phyloP scores from a whole-genome alignment of 495 filamentous ascomycete species.

The Penicillium odoratum region DNA sequence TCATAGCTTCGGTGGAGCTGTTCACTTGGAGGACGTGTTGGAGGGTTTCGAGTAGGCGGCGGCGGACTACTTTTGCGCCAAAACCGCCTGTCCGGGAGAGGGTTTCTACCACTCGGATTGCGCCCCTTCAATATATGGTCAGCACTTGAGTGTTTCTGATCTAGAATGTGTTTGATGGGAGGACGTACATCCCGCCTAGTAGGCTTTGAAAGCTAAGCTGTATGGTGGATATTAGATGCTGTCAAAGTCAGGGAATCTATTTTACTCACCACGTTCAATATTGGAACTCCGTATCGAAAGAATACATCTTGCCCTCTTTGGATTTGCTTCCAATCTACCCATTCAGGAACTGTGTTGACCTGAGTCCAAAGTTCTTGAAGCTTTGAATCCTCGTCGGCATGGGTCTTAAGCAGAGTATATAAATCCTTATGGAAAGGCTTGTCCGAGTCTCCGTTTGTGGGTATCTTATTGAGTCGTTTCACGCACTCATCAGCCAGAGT shows the following conservation, averaged over 20 bases:
- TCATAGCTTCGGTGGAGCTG: slow-evolving; percentile 60
- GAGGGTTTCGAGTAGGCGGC: slow-evolving; percentile 71
- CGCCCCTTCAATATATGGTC: slow-evolving; percentile 34
- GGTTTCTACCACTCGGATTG: slow-evolving; percentile 68
- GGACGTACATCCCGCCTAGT: slow-evolving; percentile 39
- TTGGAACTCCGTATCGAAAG: slow-evolving; percentile 70
- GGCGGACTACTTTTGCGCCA: slow-evolving; percentile 63
- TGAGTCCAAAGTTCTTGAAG: slow-evolving; percentile 65
- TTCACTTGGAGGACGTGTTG: slow-evolving; percentile 77
- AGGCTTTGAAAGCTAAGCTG: slow-evolving; percentile 44
- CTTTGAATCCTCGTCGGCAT: slow-evolving; percentile 56
- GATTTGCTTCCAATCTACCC: slow-evolving; percentile 85
- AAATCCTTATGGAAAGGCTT: slow-evolving; percentile 52
- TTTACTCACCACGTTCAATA: slow-evolving; percentile 47
- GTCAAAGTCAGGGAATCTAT: background rate
- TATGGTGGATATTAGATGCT: background rate
- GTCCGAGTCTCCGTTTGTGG: slow-evolving; percentile 28
- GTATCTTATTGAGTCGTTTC: slow-evolving; percentile 57
- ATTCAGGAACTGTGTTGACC: slow-evolving; percentile 67
- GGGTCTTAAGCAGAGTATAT: slow-evolving; percentile 59
- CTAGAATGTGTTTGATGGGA: background rate
- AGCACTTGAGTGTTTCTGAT: too few relatives aligned
- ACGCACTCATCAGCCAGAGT: slow-evolving; percentile 64
- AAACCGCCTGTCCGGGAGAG: slow-evolving; percentile 79
- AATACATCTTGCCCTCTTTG: slow-evolving; percentile 60